Evolutionary conservation across 2,329 filamentous ascomycete genomes (phyloP).

Genomic region (Alternaria brassicicola): DNA sequence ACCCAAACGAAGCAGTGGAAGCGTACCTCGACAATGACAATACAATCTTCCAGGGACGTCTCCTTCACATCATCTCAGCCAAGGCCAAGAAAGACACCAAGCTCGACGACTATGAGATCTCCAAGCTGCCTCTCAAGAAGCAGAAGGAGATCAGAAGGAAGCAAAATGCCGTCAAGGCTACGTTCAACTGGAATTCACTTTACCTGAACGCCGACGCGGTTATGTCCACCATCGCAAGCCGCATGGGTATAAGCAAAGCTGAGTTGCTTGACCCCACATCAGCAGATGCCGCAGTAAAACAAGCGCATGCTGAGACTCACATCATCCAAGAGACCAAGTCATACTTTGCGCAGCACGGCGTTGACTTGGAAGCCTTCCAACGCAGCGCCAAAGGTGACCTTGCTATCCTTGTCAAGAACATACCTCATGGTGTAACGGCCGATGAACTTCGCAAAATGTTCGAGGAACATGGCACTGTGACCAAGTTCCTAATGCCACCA

Average conservation of each 20-base stretch:
- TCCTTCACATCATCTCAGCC: conserved; percentile 88
- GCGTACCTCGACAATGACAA: conserved; percentile 83
- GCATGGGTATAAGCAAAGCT: conserved; percentile 87
- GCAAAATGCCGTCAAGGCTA: conserved; percentile 74
- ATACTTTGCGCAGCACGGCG: conserved; percentile 85
- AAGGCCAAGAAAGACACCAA: conserved; percentile 80
- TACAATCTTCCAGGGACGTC: conserved; percentile 86
- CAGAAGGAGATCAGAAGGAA: conserved; percentile 89
- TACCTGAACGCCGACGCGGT: conserved; percentile 96
- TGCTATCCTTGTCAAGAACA: conserved; percentile 92
- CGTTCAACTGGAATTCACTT: conserved; percentile 99
- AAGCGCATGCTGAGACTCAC: conserved; percentile 94
- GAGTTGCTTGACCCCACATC: conserved; percentile 95
- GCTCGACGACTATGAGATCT: conserved; percentile 86
- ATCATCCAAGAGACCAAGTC: conserved; percentile 95
- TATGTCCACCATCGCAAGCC: conserved; percentile 83
- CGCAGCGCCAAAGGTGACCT: conserved; percentile 82
- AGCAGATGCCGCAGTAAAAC: conserved; percentile 91
- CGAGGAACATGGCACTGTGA: conserved; percentile 82
- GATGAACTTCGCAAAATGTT: conserved; percentile 83
- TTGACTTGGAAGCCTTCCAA: conserved; percentile 92
- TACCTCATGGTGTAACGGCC: conserved; percentile 79
- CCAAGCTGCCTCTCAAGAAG: conserved; percentile 91
- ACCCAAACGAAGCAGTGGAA: conserved; percentile 73
- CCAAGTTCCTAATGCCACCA: conserved; percentile 87